Base-by-base conservation (phyloP, 805 yeast species). In the Brettanomyces custersianus region DNA sequence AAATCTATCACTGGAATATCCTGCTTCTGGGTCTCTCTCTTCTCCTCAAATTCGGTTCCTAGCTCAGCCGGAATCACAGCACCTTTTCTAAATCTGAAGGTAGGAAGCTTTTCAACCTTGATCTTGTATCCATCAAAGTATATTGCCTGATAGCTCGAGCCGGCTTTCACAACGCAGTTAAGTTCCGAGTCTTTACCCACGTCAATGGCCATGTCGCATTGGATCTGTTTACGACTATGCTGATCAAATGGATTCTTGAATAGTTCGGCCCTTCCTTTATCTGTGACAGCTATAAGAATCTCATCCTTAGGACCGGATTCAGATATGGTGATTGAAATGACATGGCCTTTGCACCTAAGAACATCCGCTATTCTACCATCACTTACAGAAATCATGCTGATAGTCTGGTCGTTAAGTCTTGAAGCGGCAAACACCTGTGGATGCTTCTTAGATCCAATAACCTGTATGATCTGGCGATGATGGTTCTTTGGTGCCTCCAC, bases 351-450 rank as follows among this genome's bases (percentile, higher is more conserved):
- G 0, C 65, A 55, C 37, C 59, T 57, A 12, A 62, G 38, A 7
- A 65, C 61, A 28, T 56, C 56, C 1, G 52, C 44, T 12, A 53
- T 29, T 34, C 42, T 52, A 51, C 41, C 42, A 54, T 41, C 36
- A 40, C 55, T 21, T 41, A 54, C 17, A 40, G 63, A 45, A 47
- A 66, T 38, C 42, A 63, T 33, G 48, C 52, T 60, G n/a, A 68
- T 51, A 7, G 47, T 41, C 5, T 55, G 38, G 22, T 53, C 63
- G 15, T 49, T 35, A 4, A 39, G 43, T 21, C 67, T 52, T 17
- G 59, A 55, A 12, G 59, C 53, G 15, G 62, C 63, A 15, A 66
- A 31, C 6, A 63, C 40, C 17, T 62, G 65, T 5, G 51, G 44
- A 24, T 55, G 29, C 17, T 42, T 34, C 19, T 51, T 48, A 15